Evolutionary conservation across 192 early-diverging fungal genomes (phyloP), one percentile per base, ranked within the genome.

Genomic region (Rhizoclosmatium sp.): DNA sequence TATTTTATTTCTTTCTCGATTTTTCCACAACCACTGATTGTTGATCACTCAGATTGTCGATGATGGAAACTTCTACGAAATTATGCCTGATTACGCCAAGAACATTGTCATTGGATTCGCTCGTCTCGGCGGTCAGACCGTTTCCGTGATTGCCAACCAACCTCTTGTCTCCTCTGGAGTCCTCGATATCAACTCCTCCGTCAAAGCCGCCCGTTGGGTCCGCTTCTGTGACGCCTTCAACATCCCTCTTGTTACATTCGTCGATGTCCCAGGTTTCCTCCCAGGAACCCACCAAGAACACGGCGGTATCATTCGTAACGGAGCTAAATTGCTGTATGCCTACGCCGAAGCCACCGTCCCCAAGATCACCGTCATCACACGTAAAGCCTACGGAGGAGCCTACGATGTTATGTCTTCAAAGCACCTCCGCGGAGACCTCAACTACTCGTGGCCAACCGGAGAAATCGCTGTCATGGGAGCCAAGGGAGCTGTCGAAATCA

Each of bases 401-500:
- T 97, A 99, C 82, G 95, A 96, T 85, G 97, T 99, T 21, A 99
- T 99, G 97, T 75, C 80, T 73, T 96, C 95, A 7, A 99, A 99
- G 87, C 97, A 99, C 90, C 85, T 99, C 77, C 86, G 94, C 21
- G 97, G 96, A 65, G 97, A 99, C 75, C 75, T 91, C 39, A 97
- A 96, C 85, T 93, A 95, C 78, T 92, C 95, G 3, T 98, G 95
- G 95, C 97, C 97, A 14, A 93, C 94, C n/a, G 96, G 94, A 46
- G 97, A 99, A 82, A 96, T 99, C 82, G 97, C 97, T 54, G 97
- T 99, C 62, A 99, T 99, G 97, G 97, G 97, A 58, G 94, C 95
- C 51, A 94, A 97, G 88, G 97, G 96, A 39, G 97, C 97, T 10
- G 97, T 97, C 0, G 97, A 96, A 85, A 97, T 99, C 83, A 94